A percentile compares a stretch with the other conserved stretches of the same genome.
Conservation (phyloP, 1,284 basidiomycete species). For the Phylloboletellus chloephorus region DNA sequence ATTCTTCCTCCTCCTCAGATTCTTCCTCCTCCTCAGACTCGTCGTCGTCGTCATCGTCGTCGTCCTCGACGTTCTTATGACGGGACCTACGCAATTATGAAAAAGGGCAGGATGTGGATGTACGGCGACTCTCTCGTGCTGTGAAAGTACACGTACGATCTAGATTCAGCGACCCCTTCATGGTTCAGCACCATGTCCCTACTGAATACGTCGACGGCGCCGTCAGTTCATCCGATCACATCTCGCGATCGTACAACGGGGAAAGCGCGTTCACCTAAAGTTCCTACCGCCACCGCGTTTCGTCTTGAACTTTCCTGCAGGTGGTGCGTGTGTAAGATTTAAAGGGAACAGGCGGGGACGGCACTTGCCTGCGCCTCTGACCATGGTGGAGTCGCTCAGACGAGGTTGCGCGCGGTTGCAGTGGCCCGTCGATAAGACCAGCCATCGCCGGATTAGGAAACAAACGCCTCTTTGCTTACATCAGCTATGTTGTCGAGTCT, state of each 20-base stretch:
- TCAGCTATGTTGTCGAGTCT: constrained; percentile 12
- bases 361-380: constrained; percentile 48
- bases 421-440: constrained; percentile 16
- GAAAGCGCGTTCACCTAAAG: constrained; percentile 56
- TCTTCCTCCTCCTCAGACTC: constrained; percentile 35
- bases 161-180: constrained; percentile 55
- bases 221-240: constrained; percentile 7
- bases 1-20: constrained; percentile 36
- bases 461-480: constrained; percentile 11
- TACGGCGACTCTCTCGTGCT: too few relatives aligned
- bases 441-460: constrained; percentile 13
- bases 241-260: neutral
- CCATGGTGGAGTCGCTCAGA: constrained; percentile 37
- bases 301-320: constrained; percentile 72
- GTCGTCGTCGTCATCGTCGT: constrained; percentile 5
- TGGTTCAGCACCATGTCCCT: constrained; percentile 55
- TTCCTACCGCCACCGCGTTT: constrained; percentile 82
- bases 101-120: neutral
- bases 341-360: neutral
- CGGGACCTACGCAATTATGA: constrained; percentile 14
- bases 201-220: constrained; percentile 33
- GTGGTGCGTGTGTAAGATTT: neutral
- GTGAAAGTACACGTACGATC: constrained; percentile 34
- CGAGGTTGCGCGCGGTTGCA: neutral
- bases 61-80: constrained; percentile 10